Base-by-base conservation (phyloP, 768 basidiomycete genomes). In the Imleria badia region DNA sequence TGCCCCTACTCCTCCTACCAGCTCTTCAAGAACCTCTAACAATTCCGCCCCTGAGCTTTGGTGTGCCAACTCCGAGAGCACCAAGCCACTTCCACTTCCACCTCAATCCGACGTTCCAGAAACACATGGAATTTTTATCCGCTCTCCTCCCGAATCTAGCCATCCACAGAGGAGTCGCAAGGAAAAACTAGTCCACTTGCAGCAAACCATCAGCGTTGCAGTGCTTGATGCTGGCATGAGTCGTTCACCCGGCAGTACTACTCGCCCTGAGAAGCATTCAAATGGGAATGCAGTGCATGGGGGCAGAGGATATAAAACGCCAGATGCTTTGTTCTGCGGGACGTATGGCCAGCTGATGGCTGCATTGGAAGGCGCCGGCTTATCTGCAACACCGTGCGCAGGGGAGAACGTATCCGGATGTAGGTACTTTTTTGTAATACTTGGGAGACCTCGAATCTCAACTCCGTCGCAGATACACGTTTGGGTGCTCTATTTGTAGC, bases 341-440 rank as follows among this genome's bases (percentile, higher is more conserved):
- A 77, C 76, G 19, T 77, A 76, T 58, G 76, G 76, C 11, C 76
- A 77, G 60, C 59, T 78, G 46, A 69, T 71, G 68, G 54, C 62
- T 22, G 76, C 76, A n/a, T 61, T 77, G 40, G 59, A 72, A 45
- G 63, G 54, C 15, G 76, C 73, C 1, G 76, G 76, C 36, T 64
- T 77, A 59, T 65, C 63, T 23, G 63, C 69, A 29, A 63, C 62
- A 6, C 69, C 70, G 11, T 78, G 71, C 45, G 41, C 61, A 9
- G 70, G 60, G 23, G 60, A 56, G 13, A 64, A 67, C 12, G 57
- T 74, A 29, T 60, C 69, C 14, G 62, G 70, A 47, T 68, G 76
- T 76, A 34, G 23, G 73, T 62, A 39, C 15, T 12, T 26, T 13
- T 40, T 39, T 17, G 39, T 43, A 8, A 8, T 23, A 17, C 36